Evolutionary conservation across 2,329 filamentous ascomycete species (phyloP).

Genomic region (Arthrobotrys conoides): DNA sequence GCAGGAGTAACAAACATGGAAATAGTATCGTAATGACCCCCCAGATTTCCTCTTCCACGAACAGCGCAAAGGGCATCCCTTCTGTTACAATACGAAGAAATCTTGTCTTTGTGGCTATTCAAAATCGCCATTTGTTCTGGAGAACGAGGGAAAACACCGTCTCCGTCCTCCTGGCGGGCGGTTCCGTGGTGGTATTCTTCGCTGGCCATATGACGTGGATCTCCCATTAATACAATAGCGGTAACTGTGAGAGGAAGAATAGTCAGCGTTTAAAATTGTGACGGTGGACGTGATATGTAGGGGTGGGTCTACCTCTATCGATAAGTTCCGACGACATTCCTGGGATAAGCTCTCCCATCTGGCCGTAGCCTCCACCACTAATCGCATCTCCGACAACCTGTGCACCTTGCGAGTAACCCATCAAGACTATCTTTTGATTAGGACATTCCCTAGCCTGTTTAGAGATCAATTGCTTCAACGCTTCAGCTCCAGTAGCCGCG

Average conservation of each 20-base stretch:
- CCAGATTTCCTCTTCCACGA: constrained; percentile 43
- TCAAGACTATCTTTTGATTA: constrained; percentile 64
- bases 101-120: constrained; percentile 42
- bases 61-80: constrained; percentile 52
- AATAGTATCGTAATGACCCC: constrained; percentile 56
- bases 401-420: constrained; percentile 66
- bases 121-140: constrained; percentile 37
- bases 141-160: constrained; percentile 62
- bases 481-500: constrained; percentile 61
- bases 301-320: constrained; percentile 56
- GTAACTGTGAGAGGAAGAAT: constrained; percentile 28
- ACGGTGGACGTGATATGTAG: not conserved
- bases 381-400: constrained; percentile 65
- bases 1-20: constrained; percentile 38
- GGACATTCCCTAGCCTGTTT: constrained; percentile 63
- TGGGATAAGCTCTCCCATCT: constrained; percentile 58
- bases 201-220: constrained; percentile 62
- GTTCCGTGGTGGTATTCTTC: constrained; percentile 63
- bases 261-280: not conserved
- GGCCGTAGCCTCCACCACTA: constrained; percentile 63
- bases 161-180: constrained; percentile 17
- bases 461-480: constrained; percentile 61
- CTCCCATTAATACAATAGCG: constrained; percentile 63
- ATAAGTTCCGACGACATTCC: constrained; percentile 52
- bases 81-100: constrained; percentile 50